Conservation (phyloP, 306 rosid species). For the Oemleria cerasiformis region DNA sequence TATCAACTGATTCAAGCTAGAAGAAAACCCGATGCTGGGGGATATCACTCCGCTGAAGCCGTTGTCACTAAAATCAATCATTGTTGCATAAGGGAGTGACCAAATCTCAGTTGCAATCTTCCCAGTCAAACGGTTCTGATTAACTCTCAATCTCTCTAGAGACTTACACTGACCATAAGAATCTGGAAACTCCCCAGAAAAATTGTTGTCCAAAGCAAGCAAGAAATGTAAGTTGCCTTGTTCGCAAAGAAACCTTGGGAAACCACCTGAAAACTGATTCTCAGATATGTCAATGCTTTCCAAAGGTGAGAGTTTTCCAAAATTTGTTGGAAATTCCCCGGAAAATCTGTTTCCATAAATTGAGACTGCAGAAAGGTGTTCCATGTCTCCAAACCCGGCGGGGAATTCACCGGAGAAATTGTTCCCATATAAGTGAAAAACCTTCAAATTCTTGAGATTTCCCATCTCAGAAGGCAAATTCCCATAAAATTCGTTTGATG, state of each 20-base stretch:
- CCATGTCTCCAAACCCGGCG: conserved; percentile 78
- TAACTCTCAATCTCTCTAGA: conserved; percentile 69
- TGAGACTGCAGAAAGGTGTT: conserved; percentile 60
- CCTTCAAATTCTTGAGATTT: conserved; percentile 57
- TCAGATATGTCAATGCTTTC: conserved; percentile 90
- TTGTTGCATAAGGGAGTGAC: conserved; percentile 67
- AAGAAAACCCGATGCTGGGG: conserved; percentile 55
- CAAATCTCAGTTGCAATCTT: conserved; percentile 62
- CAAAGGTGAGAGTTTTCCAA: conserved; percentile 68
- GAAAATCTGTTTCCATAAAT: conserved; percentile 67
- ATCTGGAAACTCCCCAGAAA: conserved; percentile 70
- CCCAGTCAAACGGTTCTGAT: conserved; percentile 60
- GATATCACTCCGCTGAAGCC: conserved; percentile 61
- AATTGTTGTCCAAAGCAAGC: conserved; percentile 82
- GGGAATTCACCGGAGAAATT: conserved; percentile 78
- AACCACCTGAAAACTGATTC: conserved; percentile 79
- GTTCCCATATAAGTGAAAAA: conserved; percentile 76
- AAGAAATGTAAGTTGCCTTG: conserved; percentile 47
- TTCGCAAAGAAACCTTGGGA: conserved; percentile 84
- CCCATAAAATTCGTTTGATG: conserved; percentile 59
- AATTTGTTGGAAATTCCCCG: conserved; percentile 58
- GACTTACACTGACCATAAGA: conserved; percentile 69
- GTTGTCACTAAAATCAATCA: conserved; percentile 81
- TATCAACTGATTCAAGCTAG: conserved; percentile 58
- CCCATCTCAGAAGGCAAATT: conserved; percentile 64